Base-by-base conservation (phyloP, 257 asterid species). In the Verbena officinalis region DNA sequence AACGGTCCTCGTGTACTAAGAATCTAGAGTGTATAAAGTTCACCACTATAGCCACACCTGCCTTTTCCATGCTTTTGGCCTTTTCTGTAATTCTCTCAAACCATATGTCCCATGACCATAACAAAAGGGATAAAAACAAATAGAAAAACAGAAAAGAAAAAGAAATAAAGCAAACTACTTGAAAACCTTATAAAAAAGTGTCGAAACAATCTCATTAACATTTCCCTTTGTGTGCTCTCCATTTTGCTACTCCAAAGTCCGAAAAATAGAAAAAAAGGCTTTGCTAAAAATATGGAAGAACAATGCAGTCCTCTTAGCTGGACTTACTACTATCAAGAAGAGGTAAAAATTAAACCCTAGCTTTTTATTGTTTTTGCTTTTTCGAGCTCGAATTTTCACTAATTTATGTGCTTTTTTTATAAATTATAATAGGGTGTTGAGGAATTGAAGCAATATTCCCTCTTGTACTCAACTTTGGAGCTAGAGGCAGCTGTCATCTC, bases 391-490 rank as follows among this genome's bases (percentile, higher is more conserved):
- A 17, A 15, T 15, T 11, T 1, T 10, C 13, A 54, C 1, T 38
- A 27, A 27, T 7, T 31, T 30, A 61, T 62, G 36, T 64, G 14
- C 44, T 76, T 27, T 55, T 61, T 55, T 8, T 64, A n/a, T n/a
- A n/a, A n/a, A n/a, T n/a, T n/a, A n/a, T n/a, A n/a, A n/a, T 31
- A 92, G 97, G 96, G 94, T 0, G 55, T 89, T 0, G 95, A 90
- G 63, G 97, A 83, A 22, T 72, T 89, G 79, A 91, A 91, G 84
- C 89, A n/a, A n/a, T n/a, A 85, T 20, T 80, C 95, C 9, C 74
- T 91, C 33, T 58, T 90, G 65, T 90, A 78, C 88, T 86, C 98
- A 24, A 85, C 83, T 33, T 55, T 87, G 64, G 98, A 93, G 72
- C 77, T 93, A 10, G 96, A 93, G 72, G 77, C 88, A 12, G 89